Evolutionary conservation across 257 asterid species (phyloP), one percentile per base, ranked within the genome.

Genomic region (Primulina eburnea): DNA sequence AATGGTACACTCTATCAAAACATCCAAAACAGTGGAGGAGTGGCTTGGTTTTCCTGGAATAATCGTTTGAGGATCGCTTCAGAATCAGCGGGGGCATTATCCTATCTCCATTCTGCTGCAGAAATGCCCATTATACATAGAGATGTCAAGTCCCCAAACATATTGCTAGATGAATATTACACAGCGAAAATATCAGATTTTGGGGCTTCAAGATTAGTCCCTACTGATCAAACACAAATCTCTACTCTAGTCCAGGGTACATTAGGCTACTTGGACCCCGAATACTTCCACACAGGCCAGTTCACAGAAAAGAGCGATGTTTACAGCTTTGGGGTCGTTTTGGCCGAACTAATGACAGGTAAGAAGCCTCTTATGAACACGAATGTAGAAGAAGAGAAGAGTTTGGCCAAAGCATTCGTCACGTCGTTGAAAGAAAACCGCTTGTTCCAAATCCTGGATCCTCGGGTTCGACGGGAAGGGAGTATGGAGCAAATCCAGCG

Each of bases 231-330:
- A 75, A 76, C 84, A 8, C 84, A 83, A 65, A 69, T 86, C 2
- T 75, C 83, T 0, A 86, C 92, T 33, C 43, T 86, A 8, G 89
- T 86, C 1, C 89, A 86, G 17, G 91, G 92, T 1, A 84, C 89
- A 0, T 32, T 86, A 58, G 85, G 88, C 0, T 86, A 84, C 55
- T 40, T 84, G 20, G 92, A 86, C 18, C 87, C 90, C 0, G 87
- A 84, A 60, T 87, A 84, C 62, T 87, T 87, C 71, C 83, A 62
- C 3, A 75, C 83, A 0, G 62, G 88, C 37, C 83, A 84, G 33
- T 21, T 87, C 4, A 87, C 88, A 0, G 87, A 82, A 8, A 87
- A 87, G 65, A 82, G 86, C 10, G 88, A 83, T 21, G 88, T 80
- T 3, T 83, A 83, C 9, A 83, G 85, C 34, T 83, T 83, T 8